Percentiles rank a stretch among this genome's conserved stretches.
Evolutionary conservation across 163 green algal genomes (phyloP).

Genomic region (Scenedesmus sp.): DNA sequence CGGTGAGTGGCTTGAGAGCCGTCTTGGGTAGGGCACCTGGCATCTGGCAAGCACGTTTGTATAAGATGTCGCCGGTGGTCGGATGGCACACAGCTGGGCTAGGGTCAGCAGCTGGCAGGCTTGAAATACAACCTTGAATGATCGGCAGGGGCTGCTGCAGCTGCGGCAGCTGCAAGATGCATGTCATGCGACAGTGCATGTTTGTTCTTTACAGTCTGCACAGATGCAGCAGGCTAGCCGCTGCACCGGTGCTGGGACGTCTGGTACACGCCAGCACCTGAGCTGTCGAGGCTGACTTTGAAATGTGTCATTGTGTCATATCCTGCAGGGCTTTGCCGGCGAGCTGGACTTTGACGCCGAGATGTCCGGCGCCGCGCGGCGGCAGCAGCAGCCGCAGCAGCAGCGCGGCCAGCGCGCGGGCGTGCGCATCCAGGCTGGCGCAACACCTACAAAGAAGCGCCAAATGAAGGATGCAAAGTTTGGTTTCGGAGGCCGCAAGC

Average conservation of each 20-base stretch:
- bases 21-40: background rate
- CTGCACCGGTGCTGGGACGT: background rate
- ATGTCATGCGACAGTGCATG: no score
- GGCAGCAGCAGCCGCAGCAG: slow-evolving; percentile 46
- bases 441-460: slow-evolving; percentile 73
- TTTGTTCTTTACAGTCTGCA: no score
- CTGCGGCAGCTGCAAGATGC: no score
- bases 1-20: slow-evolving; percentile 47
- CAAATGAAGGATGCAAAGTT: slow-evolving; percentile 84
- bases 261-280: background rate
- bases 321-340: slow-evolving; percentile 74
- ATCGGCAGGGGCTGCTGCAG: no score
- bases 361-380: slow-evolving; percentile 54
- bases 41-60: no score
- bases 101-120: background rate
- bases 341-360: slow-evolving; percentile 85
- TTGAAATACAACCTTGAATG: no score
- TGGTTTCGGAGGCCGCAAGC: slow-evolving; percentile 93
- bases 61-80: no score
- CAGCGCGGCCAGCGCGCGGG: background rate
- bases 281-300: background rate
- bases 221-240: no score
- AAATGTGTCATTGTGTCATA: background rate
- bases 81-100: background rate
- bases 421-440: slow-evolving; percentile 42